These are phyloP conservation scores for Phytophthora sansomeana DNA, from an alignment of 352 stramenopile species.

Conservation along the genomic window DNA sequence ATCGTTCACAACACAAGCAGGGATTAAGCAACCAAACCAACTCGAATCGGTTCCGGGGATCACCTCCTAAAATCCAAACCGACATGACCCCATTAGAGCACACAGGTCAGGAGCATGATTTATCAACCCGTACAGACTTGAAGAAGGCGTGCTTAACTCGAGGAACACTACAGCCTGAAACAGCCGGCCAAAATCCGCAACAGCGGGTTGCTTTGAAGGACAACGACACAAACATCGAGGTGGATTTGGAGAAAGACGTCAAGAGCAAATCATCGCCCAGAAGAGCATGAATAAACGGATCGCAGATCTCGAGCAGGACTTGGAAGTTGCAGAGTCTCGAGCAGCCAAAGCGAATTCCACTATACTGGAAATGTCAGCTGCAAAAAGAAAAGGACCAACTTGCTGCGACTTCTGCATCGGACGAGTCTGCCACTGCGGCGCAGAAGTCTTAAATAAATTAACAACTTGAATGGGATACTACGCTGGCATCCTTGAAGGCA, in stretches of 20 bases:
- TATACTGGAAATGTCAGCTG: conserved; percentile 35
- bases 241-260: conserved; percentile 61
- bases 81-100: background rate
- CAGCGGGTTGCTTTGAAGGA: conserved; percentile 56
- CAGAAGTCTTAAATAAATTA: conserved; percentile 21
- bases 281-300: conserved; percentile 39
- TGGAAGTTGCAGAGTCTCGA: conserved; percentile 27
- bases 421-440: conserved; percentile 6
- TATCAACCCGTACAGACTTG: background rate
- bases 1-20: background rate
- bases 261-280: conserved; percentile 42
- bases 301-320: conserved; percentile 36
- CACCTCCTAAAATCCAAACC: conserved; percentile 6
- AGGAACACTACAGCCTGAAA: background rate
- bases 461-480: conserved; percentile 27
- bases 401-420: conserved; percentile 6
- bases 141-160: conserved; percentile 3
- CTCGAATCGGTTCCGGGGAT: background rate
- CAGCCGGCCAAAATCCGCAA: background rate
- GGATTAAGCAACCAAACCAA: conserved; percentile 1
- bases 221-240: conserved; percentile 64
- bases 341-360: conserved; percentile 36
- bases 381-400: conserved; percentile 40
- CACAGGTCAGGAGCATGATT: background rate
- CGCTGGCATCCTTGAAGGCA: conserved; percentile 11